Evolutionary conservation across 768 basidiomycete genomes (phyloP), one percentile per base, ranked within the genome.

Genomic region (Coprinopsis marcescibilis): DNA sequence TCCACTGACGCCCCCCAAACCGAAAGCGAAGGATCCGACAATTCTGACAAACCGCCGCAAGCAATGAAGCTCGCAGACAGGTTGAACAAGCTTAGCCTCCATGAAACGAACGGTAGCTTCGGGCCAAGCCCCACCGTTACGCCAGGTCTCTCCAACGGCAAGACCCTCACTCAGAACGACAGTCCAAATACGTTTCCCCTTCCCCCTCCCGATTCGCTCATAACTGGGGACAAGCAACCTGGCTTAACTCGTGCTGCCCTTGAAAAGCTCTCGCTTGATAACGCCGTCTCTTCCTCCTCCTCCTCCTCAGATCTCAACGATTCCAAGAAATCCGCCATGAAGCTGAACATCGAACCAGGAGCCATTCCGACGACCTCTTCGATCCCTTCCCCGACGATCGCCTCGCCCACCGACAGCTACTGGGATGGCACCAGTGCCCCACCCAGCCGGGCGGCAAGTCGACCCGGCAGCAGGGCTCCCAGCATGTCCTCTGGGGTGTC

Each of bases 11-110:
- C 77, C 30, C 57, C 76, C 21, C 72, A 73, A 55, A 62, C 72
- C 42, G 80, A 82, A 51, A 69, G 72, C 48, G 81, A 83, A 52
- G 69, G 72, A 41, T 66, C 71, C 39, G 80, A 83, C 57, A 66
- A 73, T 47, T 67, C 78, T 57, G 81, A 83, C 62, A 80, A 77
- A 67, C 78, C 79, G 21, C 75, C 78, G 53, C 70, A 71, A n/a
- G n/a, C n/a, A n/a, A n/a, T 60, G 53, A 59, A 46, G 52, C 35
- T 60, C 57, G 57, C 63, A 19, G 58, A 51, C 45, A 58, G 60
- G 44, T 43, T 63, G 47, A 50, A 59, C 48, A 53, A 53, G 39
- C 41, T 55, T 49, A 57, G 51, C 39, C 40, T 53, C 43, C 52
- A 47, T 45, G 48, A 50, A 36, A 51, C 33, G 51, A 43, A 52